These are phyloP conservation scores for Stramenopiles sp. DNA, from an alignment of 352 stramenopile species.

Conservation along the genomic window DNA sequence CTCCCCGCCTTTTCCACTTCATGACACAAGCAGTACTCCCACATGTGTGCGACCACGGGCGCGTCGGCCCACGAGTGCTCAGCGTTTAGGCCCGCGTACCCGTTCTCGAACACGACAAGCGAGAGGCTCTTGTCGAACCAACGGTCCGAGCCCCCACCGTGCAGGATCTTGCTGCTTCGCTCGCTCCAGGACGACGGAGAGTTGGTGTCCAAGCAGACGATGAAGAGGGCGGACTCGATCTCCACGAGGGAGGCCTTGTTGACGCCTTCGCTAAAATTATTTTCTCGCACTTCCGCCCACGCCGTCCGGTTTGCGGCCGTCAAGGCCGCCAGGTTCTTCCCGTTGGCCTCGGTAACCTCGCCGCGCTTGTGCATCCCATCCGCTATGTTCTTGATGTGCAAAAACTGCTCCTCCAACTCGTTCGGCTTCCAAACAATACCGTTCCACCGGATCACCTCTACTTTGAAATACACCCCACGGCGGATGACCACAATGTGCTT, in stretches of 20 bases:
- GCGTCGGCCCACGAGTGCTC: constrained; percentile 56
- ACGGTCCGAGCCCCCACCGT: constrained; percentile 34
- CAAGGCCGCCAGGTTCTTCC: constrained; percentile 39
- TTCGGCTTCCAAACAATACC: constrained; percentile 38
- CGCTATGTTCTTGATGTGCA: constrained; percentile 16
- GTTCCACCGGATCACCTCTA: constrained; percentile 49
- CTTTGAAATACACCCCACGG: constrained; percentile 59
- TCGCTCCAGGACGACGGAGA: constrained; percentile 34
- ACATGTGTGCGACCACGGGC: constrained; percentile 54
- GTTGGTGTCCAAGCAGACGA: constrained; percentile 46
- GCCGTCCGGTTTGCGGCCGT: constrained; percentile 52
- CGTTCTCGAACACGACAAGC: constrained; percentile 62
- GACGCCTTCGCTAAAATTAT: constrained; percentile 55
- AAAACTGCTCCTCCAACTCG: constrained; percentile 36
- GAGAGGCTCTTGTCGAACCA: constrained; percentile 96
- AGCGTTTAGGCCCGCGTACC: constrained; percentile 25
- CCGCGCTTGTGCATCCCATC: constrained; percentile 30
- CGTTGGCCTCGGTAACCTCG: constrained; percentile 31
- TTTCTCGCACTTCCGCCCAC: constrained; percentile 60
- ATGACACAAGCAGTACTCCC: constrained; percentile 31
- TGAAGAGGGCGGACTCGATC: constrained; percentile 50
- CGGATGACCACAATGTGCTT: constrained; percentile 64
- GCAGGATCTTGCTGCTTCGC: constrained; percentile 32
- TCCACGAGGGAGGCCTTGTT: constrained; percentile 56
- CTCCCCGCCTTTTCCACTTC: not conserved